Base-by-base conservation (phyloP, 148 eudicot species). In the Dianthus caryophyllus region DNA sequence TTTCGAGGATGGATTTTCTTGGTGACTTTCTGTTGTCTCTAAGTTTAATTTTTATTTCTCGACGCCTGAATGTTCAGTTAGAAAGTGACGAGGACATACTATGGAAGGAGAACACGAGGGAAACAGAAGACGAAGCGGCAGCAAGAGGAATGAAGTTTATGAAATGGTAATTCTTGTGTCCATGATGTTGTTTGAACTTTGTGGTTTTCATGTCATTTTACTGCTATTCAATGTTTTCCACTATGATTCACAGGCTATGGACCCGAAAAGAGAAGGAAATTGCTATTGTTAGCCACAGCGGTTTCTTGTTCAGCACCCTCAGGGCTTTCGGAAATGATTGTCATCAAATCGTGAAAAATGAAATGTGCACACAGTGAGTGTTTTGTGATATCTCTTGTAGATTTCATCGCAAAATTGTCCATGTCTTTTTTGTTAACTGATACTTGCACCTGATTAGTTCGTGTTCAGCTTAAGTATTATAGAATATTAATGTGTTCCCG, bases 251-350 rank as follows among this genome's bases (percentile, higher is more conserved):
- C n/a, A 91, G 97, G 97, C 73, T 92, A 76, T 89, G 85, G 94
- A 85, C 85, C 18, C 82, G 96, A 56, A 73, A 76, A 49, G 96
- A 92, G 78, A 88, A 85, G 75, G 97, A 92, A 84, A 92, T 92
- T 74, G 97, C 85, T 17, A 79, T 91, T 67, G 90, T 91, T 61
- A 88, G 87, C 25, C 97, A 91, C 76, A 80, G 88, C 57, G 94
- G 88, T 30, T 82, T 92, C 65, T 70, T 92, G 72, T 70, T 77
- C 64, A 77, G 84, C 66, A 78, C 88, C 25, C 83, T 92, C 11
- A 30, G 67, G 49, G 74, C 83, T 55, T 87, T 80, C 71, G 97
- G 96, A 75, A 74, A 82, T 60, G 93, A 92, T 81, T 87, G 93
- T n/a, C 96, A 89, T 76, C 83, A 84, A 8, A 46, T 73, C 4